Evolutionary conservation across 129 eudicot species (phyloP).

Genomic region (Solidago caesia): DNA sequence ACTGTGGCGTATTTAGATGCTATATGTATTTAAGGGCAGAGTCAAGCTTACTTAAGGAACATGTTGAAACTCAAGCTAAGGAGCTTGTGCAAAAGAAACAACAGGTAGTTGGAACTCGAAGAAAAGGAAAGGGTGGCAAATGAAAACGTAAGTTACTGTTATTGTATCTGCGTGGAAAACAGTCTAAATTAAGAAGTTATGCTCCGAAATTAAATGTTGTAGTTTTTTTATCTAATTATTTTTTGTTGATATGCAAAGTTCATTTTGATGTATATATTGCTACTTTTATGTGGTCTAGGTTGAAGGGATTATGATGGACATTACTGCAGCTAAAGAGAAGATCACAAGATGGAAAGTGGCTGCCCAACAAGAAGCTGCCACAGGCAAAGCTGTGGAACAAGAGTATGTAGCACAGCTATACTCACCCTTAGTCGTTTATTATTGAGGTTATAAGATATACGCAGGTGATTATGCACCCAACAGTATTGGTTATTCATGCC

Average conservation of each 20-base stretch:
- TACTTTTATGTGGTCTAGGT: conserved; percentile 43
- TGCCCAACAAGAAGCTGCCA: conserved; percentile 96
- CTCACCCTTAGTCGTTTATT: conserved; percentile 12
- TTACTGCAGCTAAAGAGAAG: conserved; percentile 96
- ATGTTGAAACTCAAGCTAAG: conserved; percentile 65
- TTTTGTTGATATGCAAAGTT: not conserved
- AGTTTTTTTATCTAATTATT: conserved; percentile 14
- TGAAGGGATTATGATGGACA: conserved; percentile 97
- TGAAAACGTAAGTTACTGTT: conserved; percentile 55
- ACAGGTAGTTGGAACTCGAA: conserved; percentile 70
- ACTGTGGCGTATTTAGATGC: conserved; percentile 24
- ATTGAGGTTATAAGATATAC: conserved; percentile 11
- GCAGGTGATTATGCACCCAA: not conserved
- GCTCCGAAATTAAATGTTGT: conserved; percentile 1
- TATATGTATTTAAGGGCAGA: conserved; percentile 67
- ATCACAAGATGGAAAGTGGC: conserved; percentile 93
- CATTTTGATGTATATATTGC: not conserved
- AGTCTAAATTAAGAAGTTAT: not conserved
- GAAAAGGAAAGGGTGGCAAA: conserved; percentile 88
- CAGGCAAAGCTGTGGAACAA: conserved; percentile 90
- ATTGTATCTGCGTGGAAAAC: not conserved
- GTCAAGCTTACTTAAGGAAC: conserved; percentile 67
- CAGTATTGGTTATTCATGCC: conserved; percentile 1
- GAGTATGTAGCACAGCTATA: conserved; percentile 75
- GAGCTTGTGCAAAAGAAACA: conserved; percentile 73